Conservation (phyloP, 768 basidiomycete species). For the Omphalotus guepiniiformis region DNA sequence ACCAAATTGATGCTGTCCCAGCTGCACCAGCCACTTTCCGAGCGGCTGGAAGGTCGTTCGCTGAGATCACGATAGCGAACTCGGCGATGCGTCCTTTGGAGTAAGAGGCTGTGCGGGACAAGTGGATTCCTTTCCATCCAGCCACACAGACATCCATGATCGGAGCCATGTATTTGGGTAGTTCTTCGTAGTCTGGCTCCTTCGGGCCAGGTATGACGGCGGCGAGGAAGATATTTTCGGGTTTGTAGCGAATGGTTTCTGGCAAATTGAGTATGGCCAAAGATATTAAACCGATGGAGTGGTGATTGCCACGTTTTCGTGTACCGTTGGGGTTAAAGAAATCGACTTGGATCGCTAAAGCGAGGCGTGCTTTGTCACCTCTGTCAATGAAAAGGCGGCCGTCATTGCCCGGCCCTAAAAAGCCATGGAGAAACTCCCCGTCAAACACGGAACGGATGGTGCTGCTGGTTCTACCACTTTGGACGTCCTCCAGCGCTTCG, state of each 20-base stretch:
- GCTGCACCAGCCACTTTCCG: slow-evolving; percentile 23
- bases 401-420: slow-evolving; percentile 20
- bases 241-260: slow-evolving; percentile 9
- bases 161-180: slow-evolving; percentile 31
- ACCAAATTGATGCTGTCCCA: slow-evolving; percentile 15
- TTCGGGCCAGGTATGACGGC: slow-evolving; percentile 33
- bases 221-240: slow-evolving; percentile 33
- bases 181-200: slow-evolving; percentile 25
- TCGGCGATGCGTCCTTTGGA: slow-evolving; percentile 12
- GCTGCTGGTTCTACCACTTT: slow-evolving; percentile 3
- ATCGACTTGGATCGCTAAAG: slow-evolving; percentile 26
- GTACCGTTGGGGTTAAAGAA: slow-evolving; percentile 31
- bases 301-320: slow-evolving; percentile 17
- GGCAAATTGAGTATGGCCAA: slow-evolving; percentile 11
- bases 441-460: slow-evolving; percentile 18
- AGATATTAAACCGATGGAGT: slow-evolving; percentile 28
- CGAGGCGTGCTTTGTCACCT: slow-evolving; percentile 13
- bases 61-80: slow-evolving; percentile 20
- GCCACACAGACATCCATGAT: slow-evolving; percentile 30
- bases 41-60: slow-evolving; percentile 27
- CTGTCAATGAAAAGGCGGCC: slow-evolving; percentile 18
- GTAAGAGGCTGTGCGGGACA: slow-evolving; percentile 11
- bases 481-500: not conserved
- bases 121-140: slow-evolving; percentile 28
- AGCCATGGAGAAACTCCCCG: slow-evolving; percentile 23